Evolutionary conservation across 441 rosid genomes (phyloP).

Genomic region (Kokia cookei): DNA sequence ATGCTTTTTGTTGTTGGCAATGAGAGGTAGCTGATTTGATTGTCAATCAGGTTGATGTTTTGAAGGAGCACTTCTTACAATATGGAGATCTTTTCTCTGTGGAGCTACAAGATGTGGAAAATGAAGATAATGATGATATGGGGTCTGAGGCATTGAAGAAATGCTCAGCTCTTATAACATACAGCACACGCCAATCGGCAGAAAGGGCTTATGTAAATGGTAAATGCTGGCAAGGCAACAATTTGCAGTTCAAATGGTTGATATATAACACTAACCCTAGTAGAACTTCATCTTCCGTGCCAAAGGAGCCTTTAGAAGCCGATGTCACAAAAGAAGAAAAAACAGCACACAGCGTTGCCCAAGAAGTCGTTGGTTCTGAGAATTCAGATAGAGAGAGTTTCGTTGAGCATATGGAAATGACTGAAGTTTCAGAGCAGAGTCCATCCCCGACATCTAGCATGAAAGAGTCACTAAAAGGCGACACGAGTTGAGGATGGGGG

Average conservation of each 20-base stretch:
- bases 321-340: conserved; percentile 28
- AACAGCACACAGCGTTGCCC: conserved; percentile 14
- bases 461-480: conserved; percentile 24
- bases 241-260: conserved; percentile 67
- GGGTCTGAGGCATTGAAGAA: conserved; percentile 28
- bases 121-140: conserved; percentile 16
- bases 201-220: conserved; percentile 79
- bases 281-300: conserved; percentile 21
- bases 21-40: conserved; percentile 3
- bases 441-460: conserved; percentile 17
- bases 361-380: conserved; percentile 34
- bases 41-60: conserved; percentile 43
- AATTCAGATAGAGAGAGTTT: conserved; percentile 25
- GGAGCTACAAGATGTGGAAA: conserved; percentile 62
- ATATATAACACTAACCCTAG: conserved; percentile 30
- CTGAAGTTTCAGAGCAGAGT: conserved; percentile 20
- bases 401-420: conserved; percentile 9
- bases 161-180: conserved; percentile 55
- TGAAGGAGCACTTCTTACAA: conserved; percentile 75
- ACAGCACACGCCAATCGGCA: conserved; percentile 56
- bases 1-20: background rate
- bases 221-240: conserved; percentile 80
- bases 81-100: conserved; percentile 66
- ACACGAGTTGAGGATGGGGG: conserved; percentile 21
- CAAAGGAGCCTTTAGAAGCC: conserved; percentile 21